These are phyloP conservation scores for Obelidium mucronatum DNA, from an alignment of 192 early-diverging fungal species.

Conservation along the genomic window DNA sequence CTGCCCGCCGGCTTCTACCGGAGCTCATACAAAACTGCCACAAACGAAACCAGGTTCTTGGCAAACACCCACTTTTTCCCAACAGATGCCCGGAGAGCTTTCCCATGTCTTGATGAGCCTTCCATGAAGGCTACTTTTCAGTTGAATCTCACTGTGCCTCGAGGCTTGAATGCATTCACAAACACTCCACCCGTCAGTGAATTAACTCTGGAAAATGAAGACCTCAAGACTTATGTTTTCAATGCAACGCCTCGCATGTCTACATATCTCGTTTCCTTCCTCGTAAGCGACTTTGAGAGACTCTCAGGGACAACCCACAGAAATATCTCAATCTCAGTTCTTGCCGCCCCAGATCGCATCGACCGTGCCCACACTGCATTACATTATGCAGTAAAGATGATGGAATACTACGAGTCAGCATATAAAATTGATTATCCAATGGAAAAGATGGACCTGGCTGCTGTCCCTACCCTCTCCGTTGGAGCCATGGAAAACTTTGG, in stretches of 20 bases:
- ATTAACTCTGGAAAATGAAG: neutral
- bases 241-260: constrained; percentile 84
- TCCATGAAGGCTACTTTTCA: constrained; percentile 90
- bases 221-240: constrained; percentile 67
- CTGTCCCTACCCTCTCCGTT: constrained; percentile 83
- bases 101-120: constrained; percentile 86
- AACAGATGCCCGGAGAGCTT: constrained; percentile 84
- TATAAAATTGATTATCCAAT: constrained; percentile 86
- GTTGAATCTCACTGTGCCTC: constrained; percentile 74
- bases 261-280: constrained; percentile 88
- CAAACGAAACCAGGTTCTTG: constrained; percentile 61
- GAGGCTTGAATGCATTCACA: constrained; percentile 73
- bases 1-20: constrained; percentile 87
- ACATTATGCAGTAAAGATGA: constrained; percentile 43
- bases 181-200: constrained; percentile 82
- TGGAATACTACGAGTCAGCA: constrained; percentile 79
- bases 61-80: constrained; percentile 92
- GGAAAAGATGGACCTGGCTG: constrained; percentile 78
- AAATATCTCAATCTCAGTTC: constrained; percentile 78
- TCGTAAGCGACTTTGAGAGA: constrained; percentile 85
- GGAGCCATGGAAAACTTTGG: constrained; percentile 96
- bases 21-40: constrained; percentile 62
- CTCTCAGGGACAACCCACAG: constrained; percentile 70
- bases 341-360: constrained; percentile 72
- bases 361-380: constrained; percentile 79